A percentile compares a stretch with the other conserved stretches of the same genome.
These are phyloP conservation scores for Albugo laibachii DNA, from an alignment of 352 stramenopile species.

Conservation along the genomic window DNA sequence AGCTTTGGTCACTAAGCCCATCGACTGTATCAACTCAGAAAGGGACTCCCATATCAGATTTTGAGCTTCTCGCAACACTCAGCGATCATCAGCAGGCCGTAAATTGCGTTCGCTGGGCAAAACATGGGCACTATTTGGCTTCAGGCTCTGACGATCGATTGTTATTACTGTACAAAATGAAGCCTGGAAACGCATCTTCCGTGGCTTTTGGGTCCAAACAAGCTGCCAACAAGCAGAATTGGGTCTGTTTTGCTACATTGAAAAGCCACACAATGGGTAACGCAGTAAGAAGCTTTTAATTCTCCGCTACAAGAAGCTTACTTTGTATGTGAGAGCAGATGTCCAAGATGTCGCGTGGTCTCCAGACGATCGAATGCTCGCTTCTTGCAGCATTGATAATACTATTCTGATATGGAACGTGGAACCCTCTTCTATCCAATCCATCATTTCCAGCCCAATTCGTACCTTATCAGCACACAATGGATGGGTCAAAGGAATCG, in stretches of 20 bases:
- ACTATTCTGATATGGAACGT: constrained; percentile 77
- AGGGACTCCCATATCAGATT: constrained; percentile 5
- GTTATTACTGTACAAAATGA: constrained; percentile 66
- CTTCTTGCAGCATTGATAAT: constrained; percentile 81
- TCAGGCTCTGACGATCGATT: constrained; percentile 71
- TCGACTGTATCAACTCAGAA: not conserved
- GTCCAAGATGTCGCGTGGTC: constrained; percentile 76
- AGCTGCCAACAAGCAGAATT: constrained; percentile 69
- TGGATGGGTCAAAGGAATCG: constrained; percentile 73
- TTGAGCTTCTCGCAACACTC: constrained; percentile 65
- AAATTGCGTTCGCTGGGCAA: constrained; percentile 72
- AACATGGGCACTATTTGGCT: constrained; percentile 55
- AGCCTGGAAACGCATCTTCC: constrained; percentile 29
- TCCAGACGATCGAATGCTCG: constrained; percentile 68
- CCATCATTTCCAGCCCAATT: constrained; percentile 64
- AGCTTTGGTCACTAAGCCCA: constrained; percentile 54
- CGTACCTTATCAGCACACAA: constrained; percentile 61
- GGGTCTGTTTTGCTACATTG: constrained; percentile 54
- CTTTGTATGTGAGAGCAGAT: constrained; percentile 15
- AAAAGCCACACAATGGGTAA: constrained; percentile 72
- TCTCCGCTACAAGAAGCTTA: not conserved
- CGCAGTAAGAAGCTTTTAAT: not conserved
- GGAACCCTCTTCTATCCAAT: constrained; percentile 18
- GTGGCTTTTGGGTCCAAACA: constrained; percentile 67
- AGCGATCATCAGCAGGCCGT: constrained; percentile 68